These are phyloP conservation scores for Ophiostoma populinum DNA, from an alignment of 2,329 filamentous ascomycete species.

Conservation along the genomic window DNA sequence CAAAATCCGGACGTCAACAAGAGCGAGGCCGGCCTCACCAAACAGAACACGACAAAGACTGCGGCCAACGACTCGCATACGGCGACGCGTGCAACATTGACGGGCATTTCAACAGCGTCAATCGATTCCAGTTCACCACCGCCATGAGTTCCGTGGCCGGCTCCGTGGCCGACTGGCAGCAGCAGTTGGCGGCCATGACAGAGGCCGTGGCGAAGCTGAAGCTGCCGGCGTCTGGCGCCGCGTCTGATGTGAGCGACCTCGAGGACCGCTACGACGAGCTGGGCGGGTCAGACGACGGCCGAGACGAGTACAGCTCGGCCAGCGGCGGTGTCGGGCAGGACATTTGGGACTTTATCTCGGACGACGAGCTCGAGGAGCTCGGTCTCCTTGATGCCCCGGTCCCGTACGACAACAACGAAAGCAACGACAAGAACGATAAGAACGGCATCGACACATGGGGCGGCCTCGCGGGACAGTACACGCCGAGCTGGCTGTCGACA, in stretches of 20 bases:
- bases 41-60: too few species aligned
- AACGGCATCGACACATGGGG: conserved; percentile 6
- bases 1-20: too few species aligned
- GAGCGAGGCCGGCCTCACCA: too few species aligned
- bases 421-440: neutral
- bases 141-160: conserved; percentile 5
- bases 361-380: conserved; percentile 47
- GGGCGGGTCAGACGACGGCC: conserved; percentile 41
- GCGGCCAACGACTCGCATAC: too few species aligned
- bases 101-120: too few species aligned
- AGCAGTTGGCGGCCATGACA: conserved; percentile 73
- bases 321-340: conserved; percentile 47
- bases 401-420: conserved; percentile 10
- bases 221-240: conserved; percentile 19
- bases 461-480: conserved; percentile 23
- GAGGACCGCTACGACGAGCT: conserved; percentile 15
- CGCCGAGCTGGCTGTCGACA: conserved; percentile 50
- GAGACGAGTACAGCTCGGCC: conserved; percentile 38
- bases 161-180: conserved; percentile 44
- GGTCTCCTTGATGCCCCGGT: conserved; percentile 21
- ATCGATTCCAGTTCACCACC: too few species aligned
- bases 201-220: conserved; percentile 61
- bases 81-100: too few species aligned
- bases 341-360: conserved; percentile 83
- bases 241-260: conserved; percentile 16